Base-by-base conservation (phyloP, 805 yeast species). In the Candida ulmi region DNA sequence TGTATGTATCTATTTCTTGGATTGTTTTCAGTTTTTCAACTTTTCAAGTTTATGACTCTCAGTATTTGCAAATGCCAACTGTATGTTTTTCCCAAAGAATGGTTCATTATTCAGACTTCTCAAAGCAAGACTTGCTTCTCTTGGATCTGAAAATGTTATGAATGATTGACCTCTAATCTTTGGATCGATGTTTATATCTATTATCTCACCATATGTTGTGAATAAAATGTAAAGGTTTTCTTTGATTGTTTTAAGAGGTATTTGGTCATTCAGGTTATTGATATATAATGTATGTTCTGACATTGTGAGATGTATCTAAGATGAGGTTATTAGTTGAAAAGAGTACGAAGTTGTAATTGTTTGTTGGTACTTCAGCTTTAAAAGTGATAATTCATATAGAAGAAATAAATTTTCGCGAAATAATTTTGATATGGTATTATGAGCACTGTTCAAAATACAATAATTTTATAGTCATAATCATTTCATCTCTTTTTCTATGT, bases 141-240 rank as follows among this genome's bases (percentile, higher is more conserved):
- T 69, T 1, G 63, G 42, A 18, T 71, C 68, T 26, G 72, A 66
- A 46, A 79, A 68, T 2, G 74, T 62, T 2, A 83, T 57, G 63
- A 81, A 83, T 0, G 88, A 88, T 52, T 80, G 87, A 0, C 88
- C 88, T 40, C 85, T 63, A 46, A 69, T 59, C 41, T 64, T 69
- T 39, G 66, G 66, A 38, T 68, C 65, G 19, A 71, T 54, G 35
- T 66, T 58, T 11, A 84, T 66, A 11, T 74, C 71, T 5, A 82
- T 53, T 3, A 84, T 74, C 51, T 81, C 88, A 0, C 88, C 88
- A 55, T 69, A 81, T 1, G 79, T 71, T 12, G 80, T 64, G 47
- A 80, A 81, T 6, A 82, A 52, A 16, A 82, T 51, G 50, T 74
- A 81, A 11, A 84, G 60, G 47, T 73, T 74, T 38, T 74, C 73